Base-by-base conservation (phyloP, 208 protist species). In the Blastocrithidia nonstop region DNA sequence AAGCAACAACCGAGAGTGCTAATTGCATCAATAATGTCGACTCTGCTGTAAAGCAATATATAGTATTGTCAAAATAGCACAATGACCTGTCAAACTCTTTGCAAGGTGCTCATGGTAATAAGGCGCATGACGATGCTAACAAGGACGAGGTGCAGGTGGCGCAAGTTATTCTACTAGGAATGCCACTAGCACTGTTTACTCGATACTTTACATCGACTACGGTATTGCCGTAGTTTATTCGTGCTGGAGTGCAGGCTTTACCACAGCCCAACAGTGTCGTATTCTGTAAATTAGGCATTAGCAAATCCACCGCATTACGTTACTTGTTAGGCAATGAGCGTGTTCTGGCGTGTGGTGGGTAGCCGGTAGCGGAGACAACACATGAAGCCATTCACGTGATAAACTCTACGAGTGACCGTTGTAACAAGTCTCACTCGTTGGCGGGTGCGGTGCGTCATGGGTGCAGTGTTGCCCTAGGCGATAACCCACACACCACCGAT, bases 191-290 rank as follows among this genome's bases (percentile, higher is more conserved):
- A 6, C 57, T 87, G 23, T 91, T 73, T 53, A 69, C 66, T 5
- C 56, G 54, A 22, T 85, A 78, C 66, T 91, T 91, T 44, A 42
- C 58, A 22, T 9, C 23, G 2, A 52, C 67, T 47, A 41, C 75
- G 4, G 37, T n/a, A n/a, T n/a, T n/a, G n/a, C 47, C 50, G 20
- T 45, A 42, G 5, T 66, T 87, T 22, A 61, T 73, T 19, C 33
- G 47, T 7, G 48, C 59, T 9, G 77, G 77, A 0, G 77, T 91
- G 29, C 62, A 66, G 40, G 69, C 71, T 15, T 71, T 91, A 50
- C 66, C 77, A n/a, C 82, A 91, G 56, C 82, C 82, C 19, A 91
- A 91, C 57, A 91, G 82, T 50, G 74, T 87, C 40, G 76, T 87
- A 19, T 85, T 91, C 54, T 78, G 73, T 27, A 85, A 86, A 60